Evolutionary conservation across 257 asterid species (phyloP).

Genomic region (Mitragyna speciosa): DNA sequence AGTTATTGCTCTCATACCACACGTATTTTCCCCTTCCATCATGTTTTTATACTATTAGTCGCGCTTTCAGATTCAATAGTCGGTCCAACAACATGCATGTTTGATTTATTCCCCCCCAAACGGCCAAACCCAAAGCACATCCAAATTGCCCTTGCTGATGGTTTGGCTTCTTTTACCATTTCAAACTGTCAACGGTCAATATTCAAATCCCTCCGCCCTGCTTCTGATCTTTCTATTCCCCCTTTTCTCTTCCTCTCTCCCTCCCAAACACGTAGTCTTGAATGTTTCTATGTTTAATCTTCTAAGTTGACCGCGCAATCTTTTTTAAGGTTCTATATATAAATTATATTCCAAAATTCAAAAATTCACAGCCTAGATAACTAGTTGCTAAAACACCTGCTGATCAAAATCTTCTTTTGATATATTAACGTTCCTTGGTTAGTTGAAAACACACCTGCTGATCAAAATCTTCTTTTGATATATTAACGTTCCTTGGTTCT

Average conservation of each 20-base stretch:
- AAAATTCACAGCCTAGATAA: neutral
- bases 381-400: neutral
- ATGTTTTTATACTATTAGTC: neutral
- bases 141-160: neutral
- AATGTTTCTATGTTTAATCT: constrained; percentile 11
- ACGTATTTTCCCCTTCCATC: neutral
- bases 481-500: neutral
- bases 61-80: neutral
- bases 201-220: constrained; percentile 28
- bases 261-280: constrained; percentile 16
- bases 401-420: neutral
- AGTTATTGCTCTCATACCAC: neutral
- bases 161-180: constrained; percentile 14
- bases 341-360: neutral
- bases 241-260: neutral
- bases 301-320: constrained; percentile 22
- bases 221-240: neutral
- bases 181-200: constrained; percentile 38
- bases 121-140: neutral
- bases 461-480: neutral
- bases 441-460: neutral
- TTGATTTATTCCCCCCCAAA: constrained; percentile 8
- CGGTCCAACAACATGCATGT: constrained; percentile 16
- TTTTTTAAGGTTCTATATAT: neutral
- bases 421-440: neutral